phyloP scores from a whole-genome alignment of 495 filamentous ascomycete species.

The Staphylotrichum tortipilum region DNA sequence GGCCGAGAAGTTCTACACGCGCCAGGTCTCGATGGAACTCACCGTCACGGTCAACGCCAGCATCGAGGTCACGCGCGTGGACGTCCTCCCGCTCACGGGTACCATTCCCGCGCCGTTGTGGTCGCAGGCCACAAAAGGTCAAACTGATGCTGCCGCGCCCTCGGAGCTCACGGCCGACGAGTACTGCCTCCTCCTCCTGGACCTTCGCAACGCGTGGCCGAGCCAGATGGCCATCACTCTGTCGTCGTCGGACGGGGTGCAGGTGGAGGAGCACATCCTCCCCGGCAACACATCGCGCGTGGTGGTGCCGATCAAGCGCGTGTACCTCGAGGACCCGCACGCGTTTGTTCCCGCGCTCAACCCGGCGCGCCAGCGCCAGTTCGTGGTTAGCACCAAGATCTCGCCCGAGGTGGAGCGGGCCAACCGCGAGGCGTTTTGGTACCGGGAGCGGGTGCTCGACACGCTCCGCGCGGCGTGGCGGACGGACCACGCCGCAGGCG shows the following conservation, averaged over 20 bases:
- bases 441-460: conserved; percentile 73
- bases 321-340: conserved; percentile 68
- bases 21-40: conserved; percentile 71
- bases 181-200: conserved; percentile 72
- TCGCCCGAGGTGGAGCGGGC: conserved; percentile 71
- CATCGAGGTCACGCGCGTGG: conserved; percentile 67
- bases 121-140: conserved; percentile 20
- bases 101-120: conserved; percentile 42
- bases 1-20: conserved; percentile 70
- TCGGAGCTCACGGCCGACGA: conserved; percentile 38
- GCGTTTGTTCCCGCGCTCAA: conserved; percentile 74
- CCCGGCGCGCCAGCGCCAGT: conserved; percentile 68
- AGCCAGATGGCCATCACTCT: conserved; percentile 58
- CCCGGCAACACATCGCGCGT: conserved; percentile 73
- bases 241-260: conserved; percentile 27
- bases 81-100: conserved; percentile 62
- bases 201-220: conserved; percentile 84
- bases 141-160: conserved; percentile 13
- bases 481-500: conserved; percentile 40
- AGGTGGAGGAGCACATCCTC: conserved; percentile 49
- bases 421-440: conserved; percentile 85
- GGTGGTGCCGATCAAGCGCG: conserved; percentile 64
- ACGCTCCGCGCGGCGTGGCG: conserved; percentile 60
- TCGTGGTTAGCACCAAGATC: conserved; percentile 75
- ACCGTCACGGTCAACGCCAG: conserved; percentile 88